Evolutionary conservation across 2,329 filamentous ascomycete species (phyloP).

Genomic region (Xylaria digitata): DNA sequence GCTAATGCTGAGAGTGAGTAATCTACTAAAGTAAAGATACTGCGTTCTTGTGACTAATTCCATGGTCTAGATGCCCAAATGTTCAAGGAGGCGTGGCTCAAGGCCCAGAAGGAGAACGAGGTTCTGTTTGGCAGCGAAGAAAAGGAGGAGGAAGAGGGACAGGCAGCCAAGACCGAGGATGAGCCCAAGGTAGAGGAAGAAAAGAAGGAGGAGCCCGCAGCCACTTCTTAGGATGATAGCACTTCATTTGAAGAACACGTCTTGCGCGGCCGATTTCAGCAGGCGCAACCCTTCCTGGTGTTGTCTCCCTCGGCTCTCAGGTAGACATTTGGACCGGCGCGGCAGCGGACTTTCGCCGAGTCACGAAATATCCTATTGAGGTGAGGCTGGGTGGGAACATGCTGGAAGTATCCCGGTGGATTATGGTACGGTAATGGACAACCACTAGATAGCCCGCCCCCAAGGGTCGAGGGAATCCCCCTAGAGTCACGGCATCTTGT

Average conservation of each 20-base stretch:
- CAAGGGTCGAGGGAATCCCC: slow-evolving; percentile 42
- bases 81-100: slow-evolving; percentile 98
- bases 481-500: slow-evolving; percentile 47
- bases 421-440: slow-evolving; percentile 41
- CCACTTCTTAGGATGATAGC: slow-evolving; percentile 31
- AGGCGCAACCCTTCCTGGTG: slow-evolving; percentile 7
- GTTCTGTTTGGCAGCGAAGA: slow-evolving; percentile 72
- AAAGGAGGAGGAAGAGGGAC: slow-evolving; percentile 43
- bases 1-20: slow-evolving; percentile 94
- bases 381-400: slow-evolving; percentile 33
- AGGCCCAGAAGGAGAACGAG: slow-evolving; percentile 97
- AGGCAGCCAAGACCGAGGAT: slow-evolving; percentile 46
- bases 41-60: slow-evolving; percentile 45
- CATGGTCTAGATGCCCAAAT: slow-evolving; percentile 82
- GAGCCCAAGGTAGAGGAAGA: slow-evolving; percentile 46
- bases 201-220: slow-evolving; percentile 44
- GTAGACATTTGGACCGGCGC: slow-evolving; percentile 20
- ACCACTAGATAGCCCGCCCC: slow-evolving; percentile 37
- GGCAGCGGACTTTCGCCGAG: slow-evolving; percentile 20
- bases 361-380: slow-evolving; percentile 31
- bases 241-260: slow-evolving; percentile 12
- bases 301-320: slow-evolving; percentile 23
- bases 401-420: slow-evolving; percentile 37
- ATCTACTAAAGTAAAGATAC: neutral
- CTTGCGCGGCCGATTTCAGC: slow-evolving; percentile 17